phyloP scores from a whole-genome alignment of 305 asterid genomes.

The Rubia tinctorum region DNA sequence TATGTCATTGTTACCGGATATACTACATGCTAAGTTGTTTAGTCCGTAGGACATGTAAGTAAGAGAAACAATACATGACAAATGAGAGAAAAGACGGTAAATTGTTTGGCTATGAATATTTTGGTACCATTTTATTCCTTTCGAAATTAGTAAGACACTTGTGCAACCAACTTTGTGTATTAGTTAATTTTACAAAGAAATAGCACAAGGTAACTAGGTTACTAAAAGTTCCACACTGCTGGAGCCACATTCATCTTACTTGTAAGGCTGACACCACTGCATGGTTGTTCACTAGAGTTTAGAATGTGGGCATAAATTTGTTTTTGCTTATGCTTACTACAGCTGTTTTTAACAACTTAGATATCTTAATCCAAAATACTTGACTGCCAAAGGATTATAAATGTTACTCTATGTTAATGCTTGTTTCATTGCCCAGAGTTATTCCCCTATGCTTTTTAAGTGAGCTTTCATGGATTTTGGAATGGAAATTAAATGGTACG shows the following conservation, averaged over 20 bases:
- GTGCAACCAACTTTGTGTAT: neutral
- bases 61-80: neutral
- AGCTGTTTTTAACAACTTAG: no score
- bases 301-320: neutral
- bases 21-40: neutral
- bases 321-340: neutral
- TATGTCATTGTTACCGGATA: neutral
- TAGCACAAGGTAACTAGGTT: neutral
- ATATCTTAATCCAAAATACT: neutral
- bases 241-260: neutral
- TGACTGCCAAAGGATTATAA: no score
- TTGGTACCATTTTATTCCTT: neutral
- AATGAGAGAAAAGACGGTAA: neutral
- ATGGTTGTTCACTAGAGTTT: neutral
- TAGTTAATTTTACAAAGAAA: neutral
- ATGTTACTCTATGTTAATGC: no score
- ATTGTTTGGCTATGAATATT: neutral
- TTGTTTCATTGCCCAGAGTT: no score
- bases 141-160: neutral
- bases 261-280: neutral
- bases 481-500: no score
- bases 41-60: neutral
- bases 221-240: neutral
- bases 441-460: no score
- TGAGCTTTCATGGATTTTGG: no score